Evolutionary conservation across 768 basidiomycete genomes (phyloP).

Genomic region (Hygrocybe punicea): DNA sequence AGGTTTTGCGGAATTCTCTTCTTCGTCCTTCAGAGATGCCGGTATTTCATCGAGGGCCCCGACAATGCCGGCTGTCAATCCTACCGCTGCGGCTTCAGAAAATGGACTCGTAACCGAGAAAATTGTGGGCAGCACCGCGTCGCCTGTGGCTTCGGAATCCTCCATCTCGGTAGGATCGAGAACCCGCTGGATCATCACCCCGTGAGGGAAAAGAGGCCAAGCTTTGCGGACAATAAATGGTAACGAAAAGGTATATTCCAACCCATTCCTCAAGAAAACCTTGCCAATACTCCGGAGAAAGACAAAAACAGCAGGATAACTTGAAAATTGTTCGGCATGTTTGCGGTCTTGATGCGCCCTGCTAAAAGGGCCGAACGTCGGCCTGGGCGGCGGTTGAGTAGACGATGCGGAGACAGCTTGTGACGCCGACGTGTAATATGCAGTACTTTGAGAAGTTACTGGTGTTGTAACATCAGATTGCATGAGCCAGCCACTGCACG

Average conservation of each 20-base stretch:
- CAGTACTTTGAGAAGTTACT: constrained; percentile 26
- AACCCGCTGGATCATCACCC: constrained; percentile 73
- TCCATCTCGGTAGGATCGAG: constrained; percentile 63
- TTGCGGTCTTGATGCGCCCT: constrained; percentile 41
- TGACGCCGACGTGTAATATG: constrained; percentile 33
- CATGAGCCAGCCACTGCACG: constrained; percentile 72
- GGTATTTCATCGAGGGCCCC: constrained; percentile 40
- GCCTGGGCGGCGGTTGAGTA: constrained; percentile 27
- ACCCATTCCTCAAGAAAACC: constrained; percentile 66
- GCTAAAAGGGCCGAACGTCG: constrained; percentile 56
- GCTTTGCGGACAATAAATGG: constrained; percentile 78
- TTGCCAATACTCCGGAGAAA: constrained; percentile 73
- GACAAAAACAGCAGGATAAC: constrained; percentile 65
- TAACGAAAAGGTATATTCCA: constrained; percentile 72
- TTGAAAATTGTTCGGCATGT: constrained; percentile 36
- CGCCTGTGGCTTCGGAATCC: constrained; percentile 63
- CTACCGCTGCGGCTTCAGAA: constrained; percentile 68
- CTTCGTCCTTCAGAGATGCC: constrained; percentile 50
- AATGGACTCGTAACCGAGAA: constrained; percentile 78
- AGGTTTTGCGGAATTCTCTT: constrained; percentile 48
- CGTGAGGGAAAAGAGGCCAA: constrained; percentile 76
- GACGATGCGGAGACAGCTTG: constrained; percentile 23
- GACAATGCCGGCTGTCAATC: constrained; percentile 59
- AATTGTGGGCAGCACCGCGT: constrained; percentile 71
- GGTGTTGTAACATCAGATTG: constrained; percentile 37